Evolutionary conservation across 1,284 basidiomycete genomes (phyloP), one percentile per base, ranked within the genome.

Genomic region (Ustilago curta): DNA sequence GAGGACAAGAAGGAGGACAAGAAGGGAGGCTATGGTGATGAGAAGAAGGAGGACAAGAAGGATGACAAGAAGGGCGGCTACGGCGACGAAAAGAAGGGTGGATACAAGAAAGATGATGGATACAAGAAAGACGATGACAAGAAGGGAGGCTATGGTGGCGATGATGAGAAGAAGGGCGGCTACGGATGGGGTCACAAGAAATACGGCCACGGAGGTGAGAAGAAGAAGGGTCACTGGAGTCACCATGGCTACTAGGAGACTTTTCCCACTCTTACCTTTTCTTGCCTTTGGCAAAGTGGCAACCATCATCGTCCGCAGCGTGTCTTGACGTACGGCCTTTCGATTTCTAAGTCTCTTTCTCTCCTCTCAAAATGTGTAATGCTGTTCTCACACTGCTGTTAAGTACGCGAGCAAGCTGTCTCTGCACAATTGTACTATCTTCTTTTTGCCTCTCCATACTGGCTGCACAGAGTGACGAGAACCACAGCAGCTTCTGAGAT

Each of bases 171-270:
- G 14, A 23, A 39, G 56, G 47, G 56, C 31, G 35, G 32, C 29
- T 19, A 49, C 25, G 56, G 35, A 37, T 37, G 35, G 35, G 35
- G 44, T 31, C 23, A 37, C 49, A 37, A 50, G 49, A 50, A 50
- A 21, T 19, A 37, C 21, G 47, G 55, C 23, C 19, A 52, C 37
- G 35, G 39, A 42, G 27, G 29, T 29, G 47, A 19, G 4, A 27
- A 48, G 25, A 31, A 48, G 29, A 48, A 53, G 35, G 50, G 47
- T n/a, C 48, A 27, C 23, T 44, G 49, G 18, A 47, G 65, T 40
- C 65, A 61, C 40, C 51, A 59, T 47, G 66, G 50, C 45, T 32
- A 68, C 39, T 62, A 51, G 48, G 45, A 35, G 27, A 11, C 8
- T 18, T 21, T 23, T 21, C 21, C 35, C 55, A 4, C 31, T 19